Evolutionary conservation across 805 yeast species (phyloP).

Genomic region (Ogataea saltuana): DNA sequence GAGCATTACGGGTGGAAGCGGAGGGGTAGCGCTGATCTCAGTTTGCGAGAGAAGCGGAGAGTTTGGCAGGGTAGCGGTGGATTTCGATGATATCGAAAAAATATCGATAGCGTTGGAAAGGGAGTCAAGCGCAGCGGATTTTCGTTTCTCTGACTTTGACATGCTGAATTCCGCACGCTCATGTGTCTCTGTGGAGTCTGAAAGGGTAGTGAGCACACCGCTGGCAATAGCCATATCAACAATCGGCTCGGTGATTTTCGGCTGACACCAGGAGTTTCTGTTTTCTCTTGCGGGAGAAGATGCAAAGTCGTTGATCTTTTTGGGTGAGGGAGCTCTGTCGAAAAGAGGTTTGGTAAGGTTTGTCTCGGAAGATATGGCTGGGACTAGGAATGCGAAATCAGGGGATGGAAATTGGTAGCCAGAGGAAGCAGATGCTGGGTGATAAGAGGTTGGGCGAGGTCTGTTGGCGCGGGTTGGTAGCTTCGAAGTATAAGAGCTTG

Average conservation of each 20-base stretch:
- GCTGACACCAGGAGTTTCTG: constrained; percentile 32
- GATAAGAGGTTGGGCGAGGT: constrained; percentile 84
- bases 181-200: constrained; percentile 8
- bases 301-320: constrained; percentile 15
- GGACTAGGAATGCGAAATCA: constrained; percentile 34
- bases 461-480: constrained; percentile 44
- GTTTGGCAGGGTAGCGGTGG: constrained; percentile 19
- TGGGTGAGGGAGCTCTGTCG: constrained; percentile 19
- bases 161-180: constrained; percentile 10
- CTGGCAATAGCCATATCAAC: constrained; percentile 35
- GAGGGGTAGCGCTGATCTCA: neutral
- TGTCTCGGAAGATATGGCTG: constrained; percentile 27
- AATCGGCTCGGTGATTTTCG: constrained; percentile 34
- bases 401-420: constrained; percentile 28
- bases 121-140: constrained; percentile 36
- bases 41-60: constrained; percentile 17
- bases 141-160: constrained; percentile 31
- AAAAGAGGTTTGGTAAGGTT: constrained; percentile 23
- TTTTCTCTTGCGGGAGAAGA: constrained; percentile 33
- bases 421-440: constrained; percentile 55
- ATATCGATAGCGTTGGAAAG: constrained; percentile 36
- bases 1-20: neutral
- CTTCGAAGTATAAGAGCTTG: constrained; percentile 19
- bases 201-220: constrained; percentile 32
- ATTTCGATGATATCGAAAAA: constrained; percentile 27